Percentiles rank a stretch among this genome's conserved stretches.
phyloP scores from a whole-genome alignment of 106 monocot genomes.

The Apostasia shenzhenica region DNA sequence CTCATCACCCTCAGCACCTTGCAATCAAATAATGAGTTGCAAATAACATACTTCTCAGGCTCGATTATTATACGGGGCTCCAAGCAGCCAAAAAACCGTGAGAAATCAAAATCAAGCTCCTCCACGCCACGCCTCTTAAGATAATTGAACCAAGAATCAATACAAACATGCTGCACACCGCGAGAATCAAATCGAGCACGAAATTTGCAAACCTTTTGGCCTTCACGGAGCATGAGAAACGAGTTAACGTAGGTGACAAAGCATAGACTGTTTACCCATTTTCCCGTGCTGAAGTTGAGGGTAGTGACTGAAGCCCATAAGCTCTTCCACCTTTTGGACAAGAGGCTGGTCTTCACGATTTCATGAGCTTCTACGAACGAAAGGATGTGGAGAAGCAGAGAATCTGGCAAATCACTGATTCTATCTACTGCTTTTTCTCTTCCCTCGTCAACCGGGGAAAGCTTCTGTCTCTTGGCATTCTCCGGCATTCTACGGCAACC shows the following conservation, averaged over 20 bases:
- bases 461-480: not conserved
- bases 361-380: not conserved
- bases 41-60: no score
- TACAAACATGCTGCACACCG: not conserved
- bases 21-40: not conserved
- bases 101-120: not conserved
- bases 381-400: no score
- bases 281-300: no score
- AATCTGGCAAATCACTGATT: no score
- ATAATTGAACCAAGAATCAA: not conserved
- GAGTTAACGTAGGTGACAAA: not conserved
- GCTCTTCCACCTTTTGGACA: not conserved
- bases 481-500: no score
- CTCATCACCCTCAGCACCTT: not conserved
- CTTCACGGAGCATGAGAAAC: not conserved
- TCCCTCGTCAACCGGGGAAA: not conserved
- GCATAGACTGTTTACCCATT: not conserved
- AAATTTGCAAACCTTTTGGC: not conserved
- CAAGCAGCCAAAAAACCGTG: no score
- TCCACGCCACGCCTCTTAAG: not conserved
- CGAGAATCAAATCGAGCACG: not conserved
- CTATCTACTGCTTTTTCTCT: not conserved
- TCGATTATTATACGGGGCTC: no score
- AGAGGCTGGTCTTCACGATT: not conserved
- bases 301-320: no score